These are phyloP conservation scores for Penicillium sp. DNA, from an alignment of 2,329 filamentous ascomycete species.

Conservation along the genomic window DNA sequence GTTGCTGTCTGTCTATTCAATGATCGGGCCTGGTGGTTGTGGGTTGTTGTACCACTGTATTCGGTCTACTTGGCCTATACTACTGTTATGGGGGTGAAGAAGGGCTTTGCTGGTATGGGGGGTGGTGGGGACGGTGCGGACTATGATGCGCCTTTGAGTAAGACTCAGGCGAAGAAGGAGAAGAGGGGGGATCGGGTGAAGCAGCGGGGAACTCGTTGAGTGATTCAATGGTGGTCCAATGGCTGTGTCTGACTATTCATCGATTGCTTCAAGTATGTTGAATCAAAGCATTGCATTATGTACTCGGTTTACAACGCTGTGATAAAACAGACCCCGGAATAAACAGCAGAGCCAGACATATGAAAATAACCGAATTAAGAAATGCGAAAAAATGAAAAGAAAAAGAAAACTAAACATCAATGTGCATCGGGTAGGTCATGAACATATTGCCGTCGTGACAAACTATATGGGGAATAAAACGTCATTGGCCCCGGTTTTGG, in stretches of 20 bases:
- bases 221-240: too few species aligned
- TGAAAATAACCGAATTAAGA: constrained; percentile 7
- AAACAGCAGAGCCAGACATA: constrained; percentile 3
- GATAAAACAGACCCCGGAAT: constrained; percentile 3
- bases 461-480: constrained; percentile 43
- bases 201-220: constrained; percentile 40
- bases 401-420: constrained; percentile 23
- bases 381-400: constrained; percentile 12
- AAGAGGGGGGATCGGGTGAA: constrained; percentile 52
- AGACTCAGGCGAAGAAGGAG: constrained; percentile 59
- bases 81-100: constrained; percentile 53
- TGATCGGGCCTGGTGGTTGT: constrained; percentile 76
- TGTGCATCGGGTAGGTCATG: constrained; percentile 30
- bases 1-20: constrained; percentile 76
- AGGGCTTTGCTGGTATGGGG: constrained; percentile 48
- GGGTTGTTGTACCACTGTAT: constrained; percentile 55
- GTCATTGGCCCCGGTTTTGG: constrained; percentile 7
- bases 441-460: constrained; percentile 30
- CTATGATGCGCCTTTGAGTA: constrained; percentile 44
- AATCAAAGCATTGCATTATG: constrained; percentile 24
- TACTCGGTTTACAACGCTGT: constrained; percentile 17
- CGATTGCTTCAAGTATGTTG: too few species aligned
- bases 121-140: constrained; percentile 34
- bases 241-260: too few species aligned
- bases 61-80: constrained; percentile 52